These are phyloP conservation scores for Pharus latifolius DNA, from an alignment of 176 grass and related monocot species.

Conservation along the genomic window DNA sequence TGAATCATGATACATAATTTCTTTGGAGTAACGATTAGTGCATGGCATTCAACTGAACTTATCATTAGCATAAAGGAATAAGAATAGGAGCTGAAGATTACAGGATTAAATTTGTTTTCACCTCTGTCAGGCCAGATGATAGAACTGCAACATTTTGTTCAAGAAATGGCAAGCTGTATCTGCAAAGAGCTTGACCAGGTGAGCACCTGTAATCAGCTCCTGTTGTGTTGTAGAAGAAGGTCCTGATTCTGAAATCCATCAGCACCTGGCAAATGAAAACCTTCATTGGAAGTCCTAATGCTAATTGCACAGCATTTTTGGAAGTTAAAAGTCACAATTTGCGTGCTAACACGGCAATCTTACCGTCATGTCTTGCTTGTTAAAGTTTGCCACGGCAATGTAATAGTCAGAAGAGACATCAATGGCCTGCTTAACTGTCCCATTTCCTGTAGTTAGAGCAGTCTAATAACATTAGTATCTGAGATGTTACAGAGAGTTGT, in stretches of 20 bases:
- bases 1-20: too few species aligned
- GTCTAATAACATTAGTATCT: not conserved
- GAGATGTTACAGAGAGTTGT: not conserved
- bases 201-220: conserved; percentile 55
- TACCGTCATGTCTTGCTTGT: conserved; percentile 30
- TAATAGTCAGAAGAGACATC: conserved; percentile 36
- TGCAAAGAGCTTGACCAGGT: conserved; percentile 13
- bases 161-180: conserved; percentile 29
- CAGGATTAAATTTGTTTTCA: not conserved
- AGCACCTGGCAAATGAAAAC: conserved; percentile 33
- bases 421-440: conserved; percentile 31
- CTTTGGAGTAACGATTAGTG: too few species aligned
- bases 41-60: not conserved
- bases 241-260: conserved; percentile 38
- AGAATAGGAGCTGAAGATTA: not conserved
- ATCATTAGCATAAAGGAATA: not conserved
- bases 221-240: conserved; percentile 47
- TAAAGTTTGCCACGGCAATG: conserved; percentile 48
- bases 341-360: not conserved
- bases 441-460: conserved; percentile 32
- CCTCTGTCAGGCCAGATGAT: conserved; percentile 29
- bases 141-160: conserved; percentile 35
- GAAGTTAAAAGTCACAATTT: not conserved
- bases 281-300: not conserved
- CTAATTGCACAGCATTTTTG: not conserved